These are phyloP conservation scores for Zymoseptoria brevis DNA, from an alignment of 2,329 filamentous ascomycete species.

Conservation along the genomic window DNA sequence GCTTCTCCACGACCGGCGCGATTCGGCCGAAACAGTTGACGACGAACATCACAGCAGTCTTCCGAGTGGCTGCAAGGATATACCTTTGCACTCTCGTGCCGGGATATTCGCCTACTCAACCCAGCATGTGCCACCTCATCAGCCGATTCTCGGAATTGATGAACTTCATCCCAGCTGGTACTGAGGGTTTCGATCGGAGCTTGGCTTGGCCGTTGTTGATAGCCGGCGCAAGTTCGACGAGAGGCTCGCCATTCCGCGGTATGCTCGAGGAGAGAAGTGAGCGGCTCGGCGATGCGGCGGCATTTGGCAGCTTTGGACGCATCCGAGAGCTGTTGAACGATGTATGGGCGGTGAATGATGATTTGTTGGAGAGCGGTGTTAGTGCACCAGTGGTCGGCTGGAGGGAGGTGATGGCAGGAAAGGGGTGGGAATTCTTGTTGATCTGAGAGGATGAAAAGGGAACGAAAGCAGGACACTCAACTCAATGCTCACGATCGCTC, in stretches of 20 bases:
- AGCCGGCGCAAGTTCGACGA: conserved; percentile 68
- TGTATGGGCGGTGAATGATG: conserved; percentile 71
- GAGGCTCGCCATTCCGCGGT: conserved; percentile 64
- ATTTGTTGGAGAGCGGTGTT: conserved; percentile 40
- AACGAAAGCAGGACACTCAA: conserved; percentile 1
- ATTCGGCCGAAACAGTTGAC: conserved; percentile 76
- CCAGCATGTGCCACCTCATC: conserved; percentile 67
- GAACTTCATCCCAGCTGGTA: conserved; percentile 72
- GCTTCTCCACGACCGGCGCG: conserved; percentile 56
- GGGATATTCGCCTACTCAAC: conserved; percentile 68
- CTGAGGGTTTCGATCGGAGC: conserved; percentile 77
- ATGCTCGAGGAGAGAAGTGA: conserved; percentile 70
- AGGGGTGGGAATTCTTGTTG: conserved; percentile 86
- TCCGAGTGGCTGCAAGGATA: conserved; percentile 85
- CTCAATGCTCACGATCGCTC: neutral
- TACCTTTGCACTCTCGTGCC: conserved; percentile 95
- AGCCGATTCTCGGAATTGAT: conserved; percentile 69
- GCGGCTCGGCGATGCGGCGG: conserved; percentile 66
- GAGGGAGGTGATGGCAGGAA: conserved; percentile 87
- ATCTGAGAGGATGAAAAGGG: conserved; percentile 47
- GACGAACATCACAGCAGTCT: conserved; percentile 81
- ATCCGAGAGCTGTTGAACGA: conserved; percentile 71
- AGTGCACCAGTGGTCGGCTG: conserved; percentile 70
- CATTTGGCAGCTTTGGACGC: conserved; percentile 78
- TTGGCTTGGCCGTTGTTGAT: conserved; percentile 91